Evolutionary conservation across 805 yeast genomes (phyloP), one percentile per base, ranked within the genome.

Genomic region (Metschnikowia koreensis): DNA sequence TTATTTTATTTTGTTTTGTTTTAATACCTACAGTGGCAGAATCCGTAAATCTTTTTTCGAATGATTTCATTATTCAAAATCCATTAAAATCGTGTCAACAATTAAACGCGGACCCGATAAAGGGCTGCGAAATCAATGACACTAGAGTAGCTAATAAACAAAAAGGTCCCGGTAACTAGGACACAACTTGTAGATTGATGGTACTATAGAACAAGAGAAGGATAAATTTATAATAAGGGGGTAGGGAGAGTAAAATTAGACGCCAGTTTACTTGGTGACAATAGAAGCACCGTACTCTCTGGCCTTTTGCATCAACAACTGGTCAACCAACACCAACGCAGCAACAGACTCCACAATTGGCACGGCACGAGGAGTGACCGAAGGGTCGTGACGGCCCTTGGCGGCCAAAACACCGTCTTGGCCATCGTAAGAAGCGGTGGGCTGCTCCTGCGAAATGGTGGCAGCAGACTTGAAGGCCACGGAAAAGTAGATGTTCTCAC

Each of bases 261-360:
- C 10, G 34, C 10, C 34, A 40, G 2, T 22, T 16, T 42, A 50
- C n/a, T 52, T 50, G 2, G 46, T 38, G 6, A 55, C 57, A 13
- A 56, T 50, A 13, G 47, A 40, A 29, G 45, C 45, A 33, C 60
- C 57, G 36, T 44, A 49, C 42, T 87, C 90, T 70, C 99, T 83
- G 33, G 96, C 77, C 69, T 88, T 86, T 74, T 93, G 99, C 44
- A 92, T 80, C 73, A 94, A 72, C 51, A 87, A 73, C 50, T 89
- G 84, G 69, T 94, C 99, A 41, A 93, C 93, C 57, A 93, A 71
- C 1, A 90, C 97, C 59, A 94, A 77, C n/a, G 97, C 94, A 45
- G 98, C 82, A 98, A 94, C 93, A 39, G 98, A 89, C 76, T 94
- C 99, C 31, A 94, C 98, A 64, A 94, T 94, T 47, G 99, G 98